phyloP scores from a whole-genome alignment of 805 yeast genomes.

The Wickerhamiella kurtzmanii region DNA sequence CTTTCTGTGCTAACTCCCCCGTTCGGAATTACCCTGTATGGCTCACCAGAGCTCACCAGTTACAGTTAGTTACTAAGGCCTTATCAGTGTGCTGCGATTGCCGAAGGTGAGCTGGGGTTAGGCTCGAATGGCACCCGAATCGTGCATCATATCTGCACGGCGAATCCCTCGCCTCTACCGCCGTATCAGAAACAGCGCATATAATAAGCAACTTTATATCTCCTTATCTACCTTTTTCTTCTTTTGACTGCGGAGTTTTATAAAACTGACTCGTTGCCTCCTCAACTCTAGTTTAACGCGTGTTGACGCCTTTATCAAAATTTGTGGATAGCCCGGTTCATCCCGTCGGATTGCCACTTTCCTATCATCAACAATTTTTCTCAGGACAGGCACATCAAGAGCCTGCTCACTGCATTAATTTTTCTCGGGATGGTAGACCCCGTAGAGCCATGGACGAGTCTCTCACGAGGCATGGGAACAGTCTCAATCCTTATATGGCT shows the following conservation, averaged over 20 bases:
- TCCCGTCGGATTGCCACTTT: too few relatives aligned
- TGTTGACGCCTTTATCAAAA: too few relatives aligned
- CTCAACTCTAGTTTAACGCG: too few relatives aligned
- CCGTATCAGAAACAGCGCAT: not conserved
- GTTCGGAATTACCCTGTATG: not conserved
- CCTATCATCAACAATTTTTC: too few relatives aligned
- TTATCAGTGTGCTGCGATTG: not conserved
- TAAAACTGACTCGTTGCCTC: too few relatives aligned
- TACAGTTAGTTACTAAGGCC: too few relatives aligned
- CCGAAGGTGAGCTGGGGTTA: not conserved
- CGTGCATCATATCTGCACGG: not conserved
- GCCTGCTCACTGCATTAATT: not conserved
- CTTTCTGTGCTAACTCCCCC: too few relatives aligned
- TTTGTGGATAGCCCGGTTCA: too few relatives aligned
- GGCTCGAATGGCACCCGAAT: not conserved
- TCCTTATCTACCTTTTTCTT: not conserved
- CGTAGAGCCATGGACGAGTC: slow-evolving; percentile 9
- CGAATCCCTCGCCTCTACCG: not conserved
- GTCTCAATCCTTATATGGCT: slow-evolving; percentile 48
- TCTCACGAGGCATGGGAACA: slow-evolving; percentile 19
- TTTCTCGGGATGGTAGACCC: too few relatives aligned
- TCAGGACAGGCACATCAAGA: not conserved
- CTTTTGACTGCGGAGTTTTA: not conserved
- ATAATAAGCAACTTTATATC: not conserved
- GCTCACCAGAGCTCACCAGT: too few relatives aligned